Conservation (phyloP, 306 rosid species). For the Gastrolobium villosum region DNA sequence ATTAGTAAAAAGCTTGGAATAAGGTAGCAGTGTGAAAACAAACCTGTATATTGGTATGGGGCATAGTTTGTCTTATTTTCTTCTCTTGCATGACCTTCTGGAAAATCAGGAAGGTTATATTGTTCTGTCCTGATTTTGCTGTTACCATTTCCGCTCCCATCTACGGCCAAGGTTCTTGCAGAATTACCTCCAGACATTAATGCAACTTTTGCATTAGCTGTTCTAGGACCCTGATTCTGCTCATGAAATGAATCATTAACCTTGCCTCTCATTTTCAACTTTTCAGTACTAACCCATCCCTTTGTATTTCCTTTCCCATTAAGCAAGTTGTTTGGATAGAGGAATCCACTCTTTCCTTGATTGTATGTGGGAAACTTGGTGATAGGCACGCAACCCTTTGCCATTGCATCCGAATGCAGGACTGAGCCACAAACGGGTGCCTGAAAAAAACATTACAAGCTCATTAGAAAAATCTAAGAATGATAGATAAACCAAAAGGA, state of each 20-base stretch:
- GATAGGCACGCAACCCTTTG: conserved; percentile 58
- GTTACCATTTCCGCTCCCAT: conserved; percentile 51
- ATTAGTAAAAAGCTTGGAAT: conserved; percentile 38
- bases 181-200: conserved; percentile 53
- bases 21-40: conserved; percentile 20
- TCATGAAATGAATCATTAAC: conserved; percentile 54
- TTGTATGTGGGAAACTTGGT: conserved; percentile 63
- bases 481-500: conserved; percentile 7
- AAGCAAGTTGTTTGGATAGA: conserved; percentile 60
- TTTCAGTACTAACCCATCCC: conserved; percentile 72
- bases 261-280: conserved; percentile 70
- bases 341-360: conserved; percentile 69
- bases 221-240: conserved; percentile 70
- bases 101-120: conserved; percentile 79
- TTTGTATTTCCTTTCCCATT: conserved; percentile 58
- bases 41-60: conserved; percentile 60
- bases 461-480: conserved; percentile 44
- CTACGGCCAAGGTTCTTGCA: conserved; percentile 37
- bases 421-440: conserved; percentile 53
- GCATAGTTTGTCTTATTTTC: conserved; percentile 62
- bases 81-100: conserved; percentile 79
- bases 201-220: conserved; percentile 55
- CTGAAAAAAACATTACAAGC: conserved; percentile 52
- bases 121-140: conserved; percentile 60
- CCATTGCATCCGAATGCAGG: conserved; percentile 60